Base-by-base conservation (phyloP, 208 protist genomes). In the Entamoeba invadens region DNA sequence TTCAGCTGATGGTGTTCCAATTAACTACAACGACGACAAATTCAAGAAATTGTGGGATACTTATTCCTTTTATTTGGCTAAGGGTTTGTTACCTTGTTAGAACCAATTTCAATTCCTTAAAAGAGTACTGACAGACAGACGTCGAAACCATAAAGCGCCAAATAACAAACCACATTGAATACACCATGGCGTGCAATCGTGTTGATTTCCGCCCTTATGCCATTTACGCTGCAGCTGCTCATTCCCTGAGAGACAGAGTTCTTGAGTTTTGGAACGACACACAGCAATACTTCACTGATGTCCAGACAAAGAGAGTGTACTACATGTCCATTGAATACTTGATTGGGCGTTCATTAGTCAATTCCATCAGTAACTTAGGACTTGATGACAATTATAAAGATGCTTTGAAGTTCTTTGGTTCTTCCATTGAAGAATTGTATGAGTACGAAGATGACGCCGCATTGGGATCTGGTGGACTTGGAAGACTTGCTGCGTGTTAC, bases 261-360 rank as follows among this genome's bases (percentile, higher is more conserved):
- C 93, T 95, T 44, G 95, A 96, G 91, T 94, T 92, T 6, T 96
- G 95, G 92, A 96, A 96, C 72, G 95, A 96, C 91, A 96, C 96
- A 38, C 93, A 96, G 21, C 51, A 94, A 92, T 95, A 96, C 92
- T 96, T 96, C 51, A 91, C 93, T 35, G 94, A 94, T 35, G 44
- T 92, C 12, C 92, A 94, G n/a, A 46, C 94, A 5, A 96, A 96
- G 92, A 46, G 94, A 51, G 47, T 92, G 25, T 96, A 96, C 87
- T 96, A 96, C 92, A 92, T 96, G 25, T 96, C 95, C 4, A 94
- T 96, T 47, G 95, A 96, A 93, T 96, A 94, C 57, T 45, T 96
- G 16, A 95, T 96, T 57, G 95, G 95, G 4, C 31, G 95, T 57
- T 95, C 93, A 14, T 46, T 96, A 31, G 45, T 94, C 3, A 96